Evolutionary conservation across 2,329 filamentous ascomycete species (phyloP), one percentile per base, ranked within the genome.

Genomic region (Alternaria ethzedia): DNA sequence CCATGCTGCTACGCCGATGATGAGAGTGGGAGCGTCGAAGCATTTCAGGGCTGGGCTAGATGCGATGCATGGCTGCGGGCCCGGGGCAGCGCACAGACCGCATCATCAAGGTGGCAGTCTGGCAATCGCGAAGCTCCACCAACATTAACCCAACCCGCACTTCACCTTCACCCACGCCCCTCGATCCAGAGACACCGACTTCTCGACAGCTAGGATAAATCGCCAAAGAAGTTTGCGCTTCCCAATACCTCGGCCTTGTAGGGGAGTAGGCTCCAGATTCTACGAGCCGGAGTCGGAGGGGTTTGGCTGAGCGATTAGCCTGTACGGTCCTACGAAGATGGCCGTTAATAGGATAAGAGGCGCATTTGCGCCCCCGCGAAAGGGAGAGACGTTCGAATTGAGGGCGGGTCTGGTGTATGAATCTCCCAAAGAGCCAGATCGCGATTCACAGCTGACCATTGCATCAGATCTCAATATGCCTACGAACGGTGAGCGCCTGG

Each of bases 301-400:
- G 73, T 70, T 66, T 71, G 69, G 64, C 70, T 68, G 69, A 68
- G 70, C 72, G 70, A 66, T 72, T 73, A 68, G 65, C 70, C 72
- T 75, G 64, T 70, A 61, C 71, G 63, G 66, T 59, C 72, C 61
- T 63, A 69, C 66, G 79, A 79, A 75, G 75, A 97, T 97, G 93
- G 95, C 96, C 79, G 95, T 98, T 81, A 98, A 96, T 84, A 91
- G 95, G 82, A 96, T 99, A 81, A 90, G 92, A 80, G 94, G 92
- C 82, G 96, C 95, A 76, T 97, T 99, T 81, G 91, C 93, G 80
- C 90, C 90, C 80, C 96, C 96, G 74, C 90, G 91, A 78, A 99
- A 99, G 85, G 96, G 96, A 81, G 96, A 99, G 84, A 99, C 96
- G 15, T 98, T 97, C 80, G 96, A 99, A 86, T 85, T 99, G 82